phyloP scores from a whole-genome alignment of 1,284 basidiomycete species.

The Rhodotorula sp. region DNA sequence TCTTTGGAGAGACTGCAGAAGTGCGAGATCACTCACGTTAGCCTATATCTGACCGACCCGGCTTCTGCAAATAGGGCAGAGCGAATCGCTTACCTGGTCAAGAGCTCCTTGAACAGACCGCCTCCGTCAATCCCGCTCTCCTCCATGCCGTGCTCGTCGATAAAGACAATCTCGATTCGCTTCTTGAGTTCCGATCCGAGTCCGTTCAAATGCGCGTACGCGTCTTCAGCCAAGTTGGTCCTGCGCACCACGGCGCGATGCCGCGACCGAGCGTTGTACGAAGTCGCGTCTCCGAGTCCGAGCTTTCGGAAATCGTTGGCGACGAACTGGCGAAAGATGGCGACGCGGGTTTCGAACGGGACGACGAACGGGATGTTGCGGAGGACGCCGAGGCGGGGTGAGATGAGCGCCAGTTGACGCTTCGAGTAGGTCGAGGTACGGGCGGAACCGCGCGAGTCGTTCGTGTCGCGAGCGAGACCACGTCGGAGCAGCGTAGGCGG shows the following conservation, averaged over 20 bases:
- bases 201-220: slow-evolving; percentile 55
- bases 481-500: neutral
- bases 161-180: slow-evolving; percentile 79
- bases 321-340: slow-evolving; percentile 83
- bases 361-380: slow-evolving; percentile 97
- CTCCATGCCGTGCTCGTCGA: slow-evolving; percentile 80
- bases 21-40: neutral
- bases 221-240: slow-evolving; percentile 60
- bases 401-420: slow-evolving; percentile 68
- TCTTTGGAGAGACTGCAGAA: slow-evolving; percentile 70
- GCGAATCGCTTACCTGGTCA: slow-evolving; percentile 59
- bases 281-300: slow-evolving; percentile 15
- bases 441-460: neutral
- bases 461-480: neutral
- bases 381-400: slow-evolving; percentile 82
- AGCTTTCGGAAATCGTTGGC: slow-evolving; percentile 55
- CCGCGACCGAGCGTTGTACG: slow-evolving; percentile 33
- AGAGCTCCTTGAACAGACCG: slow-evolving; percentile 96
- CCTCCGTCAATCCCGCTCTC: slow-evolving; percentile 95
- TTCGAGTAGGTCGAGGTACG: slow-evolving; percentile 49
- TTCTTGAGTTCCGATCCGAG: slow-evolving; percentile 72
- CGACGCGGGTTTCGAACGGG: slow-evolving; percentile 84
- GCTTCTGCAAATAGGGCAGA: slow-evolving; percentile 11
- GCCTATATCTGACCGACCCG: neutral
- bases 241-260: slow-evolving; percentile 59